Evolutionary conservation across 257 asterid species (phyloP), one percentile per base, ranked within the genome.

Genomic region (Capsicum baccatum): DNA sequence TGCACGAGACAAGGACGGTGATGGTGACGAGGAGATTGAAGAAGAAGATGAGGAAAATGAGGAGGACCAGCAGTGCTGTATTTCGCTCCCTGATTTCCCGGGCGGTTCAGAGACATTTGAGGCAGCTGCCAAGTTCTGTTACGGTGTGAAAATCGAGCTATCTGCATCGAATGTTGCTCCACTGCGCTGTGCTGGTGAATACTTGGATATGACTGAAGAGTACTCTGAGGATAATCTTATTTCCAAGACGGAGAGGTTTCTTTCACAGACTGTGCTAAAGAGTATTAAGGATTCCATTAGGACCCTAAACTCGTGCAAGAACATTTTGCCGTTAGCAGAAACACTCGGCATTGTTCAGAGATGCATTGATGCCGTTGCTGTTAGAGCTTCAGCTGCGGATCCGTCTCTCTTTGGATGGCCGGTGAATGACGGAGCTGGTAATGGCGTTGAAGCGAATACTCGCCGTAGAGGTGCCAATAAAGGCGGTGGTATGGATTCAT

Each of bases 391-490:
- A 16, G 80, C 90, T 35, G 69, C 95, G 5, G 98, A 95, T 93
- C 97, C 98, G 62, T 86, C 98, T 60, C 83, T 95, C 52, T 92
- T 97, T 9, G 98, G 99, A 14, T 97, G 99, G 98, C 99, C 99
- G 44, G 92, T 97, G 59, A 93, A 86, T 84, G 97, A 92, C 85
- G 92, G 89, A 12, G 87, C 50, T 8, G 48, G 48, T 80, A 83
- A 66, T 26, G 85, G 44, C 19, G 59, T 63, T 8, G 92, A 90
- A 19, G 85, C 42, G 5, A 73, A 73, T 83, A 74, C 89, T 19
- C 68, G 91, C 83, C 89, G 88, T 70, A 91, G 86, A 74, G 48
- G 84, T 33, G 62, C 88, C n/a, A 67, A 59, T 3, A 83, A 85
- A 21, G 85, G 78, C 56, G 78, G 88, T 44, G 86, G 86, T 64